Evolutionary conservation across 73 alveolate genomes (phyloP), one percentile per base, ranked within the genome.

Genomic region (Blepharisma japonicum): DNA sequence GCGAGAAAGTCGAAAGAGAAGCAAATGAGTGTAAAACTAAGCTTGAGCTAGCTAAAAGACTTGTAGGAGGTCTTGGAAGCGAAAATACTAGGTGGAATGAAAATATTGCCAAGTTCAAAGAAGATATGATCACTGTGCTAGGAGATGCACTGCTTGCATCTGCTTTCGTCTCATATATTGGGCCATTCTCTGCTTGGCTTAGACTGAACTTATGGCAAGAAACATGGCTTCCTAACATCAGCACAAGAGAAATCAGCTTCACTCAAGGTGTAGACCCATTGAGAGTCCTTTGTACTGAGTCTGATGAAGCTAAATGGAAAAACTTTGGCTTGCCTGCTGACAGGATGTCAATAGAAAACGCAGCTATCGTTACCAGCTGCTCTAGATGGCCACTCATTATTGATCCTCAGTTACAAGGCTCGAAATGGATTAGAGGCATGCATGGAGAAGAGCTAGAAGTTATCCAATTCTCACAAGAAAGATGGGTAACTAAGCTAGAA

Each of bases 241-340:
- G 83, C 6, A 90, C 82, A 48, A 95, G 93, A 89, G 93, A 93
- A 83, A 93, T 98, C 68, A 98, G 99, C 21, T 92, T 90, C 80
- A 96, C 99, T 76, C 95, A 92, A 71, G 98, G 97, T 55, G 94
- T 98, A 5, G 99, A 98, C 56, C 98, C 99, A 6, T 89, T 96
- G 38, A 94, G 90, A 71, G 98, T 97, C 8, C 91, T 98, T 42
- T 92, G 99, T 53, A 92, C 97, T 21, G 99, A 98, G 55, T 98
- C 99, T 50, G 97, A 90, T 70, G 92, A 90, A 49, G 99, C 99
- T 51, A 84, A 85, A 79, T 96, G 99, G 99, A 97, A 96, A 89
- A 96, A 97, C 70, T 99, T 96, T 84, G 99, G 99, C n/a, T 86
- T 98, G 71, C 99, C 99, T 46, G 95, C 99, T 6, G 99, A 98